Conservation (phyloP, 768 basidiomycete genomes). For the Suillus alpinus region DNA sequence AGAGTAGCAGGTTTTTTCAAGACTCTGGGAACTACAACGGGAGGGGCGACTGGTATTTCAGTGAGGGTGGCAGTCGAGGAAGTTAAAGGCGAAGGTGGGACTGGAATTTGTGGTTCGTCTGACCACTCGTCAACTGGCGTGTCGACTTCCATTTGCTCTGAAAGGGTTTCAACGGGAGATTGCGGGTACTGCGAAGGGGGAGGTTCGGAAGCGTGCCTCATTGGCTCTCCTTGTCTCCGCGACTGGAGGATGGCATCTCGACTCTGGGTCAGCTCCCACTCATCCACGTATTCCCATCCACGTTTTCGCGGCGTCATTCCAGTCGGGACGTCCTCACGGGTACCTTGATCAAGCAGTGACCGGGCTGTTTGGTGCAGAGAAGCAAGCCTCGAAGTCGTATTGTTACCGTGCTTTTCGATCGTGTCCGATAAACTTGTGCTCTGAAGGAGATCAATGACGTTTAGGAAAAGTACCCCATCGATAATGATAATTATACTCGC, state of each 20-base stretch:
- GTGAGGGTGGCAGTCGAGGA: slow-evolving; percentile 33
- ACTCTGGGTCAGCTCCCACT: slow-evolving; percentile 68
- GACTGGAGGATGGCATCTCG: slow-evolving; percentile 58
- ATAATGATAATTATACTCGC: slow-evolving; percentile 33
- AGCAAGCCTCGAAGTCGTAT: slow-evolving; percentile 42
- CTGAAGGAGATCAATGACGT: slow-evolving; percentile 25
- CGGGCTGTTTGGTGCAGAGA: slow-evolving; percentile 49
- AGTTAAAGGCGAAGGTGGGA: slow-evolving; percentile 27
- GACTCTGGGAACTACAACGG: slow-evolving; percentile 4
- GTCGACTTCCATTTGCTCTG: slow-evolving; percentile 25
- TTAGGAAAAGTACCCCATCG: not conserved
- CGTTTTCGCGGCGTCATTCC: slow-evolving; percentile 80
- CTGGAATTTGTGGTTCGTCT: slow-evolving; percentile 8
- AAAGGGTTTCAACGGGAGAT: slow-evolving; percentile 11
- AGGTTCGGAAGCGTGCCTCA: slow-evolving; percentile 30
- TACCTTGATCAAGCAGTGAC: slow-evolving; percentile 53
- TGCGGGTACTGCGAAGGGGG: slow-evolving; percentile 38
- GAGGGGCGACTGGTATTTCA: slow-evolving; percentile 14
- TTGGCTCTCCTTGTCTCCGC: slow-evolving; percentile 40
- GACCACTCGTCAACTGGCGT: slow-evolving; percentile 13
- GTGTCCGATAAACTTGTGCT: slow-evolving; percentile 38
- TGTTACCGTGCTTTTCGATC: slow-evolving; percentile 42
- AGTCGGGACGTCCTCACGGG: slow-evolving; percentile 61
- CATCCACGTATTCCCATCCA: slow-evolving; percentile 62
- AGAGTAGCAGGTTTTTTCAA: slow-evolving; percentile 20